Evolutionary conservation across 2,329 filamentous ascomycete genomes (phyloP).

Genomic region (Huntiella moniliformis): DNA sequence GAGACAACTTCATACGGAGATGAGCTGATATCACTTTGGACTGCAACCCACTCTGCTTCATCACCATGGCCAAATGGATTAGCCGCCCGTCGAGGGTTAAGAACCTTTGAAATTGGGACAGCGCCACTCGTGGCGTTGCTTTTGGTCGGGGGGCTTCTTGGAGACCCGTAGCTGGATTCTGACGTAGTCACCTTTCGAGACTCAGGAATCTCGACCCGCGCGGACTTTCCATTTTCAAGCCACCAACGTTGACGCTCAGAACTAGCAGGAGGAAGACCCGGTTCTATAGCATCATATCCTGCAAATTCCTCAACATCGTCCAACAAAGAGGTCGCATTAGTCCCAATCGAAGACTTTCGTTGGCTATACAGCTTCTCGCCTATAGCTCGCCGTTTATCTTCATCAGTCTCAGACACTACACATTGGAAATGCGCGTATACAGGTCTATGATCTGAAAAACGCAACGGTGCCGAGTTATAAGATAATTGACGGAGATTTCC

Average conservation of each 20-base stretch:
- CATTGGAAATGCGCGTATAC: constrained; percentile 84
- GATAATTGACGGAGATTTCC: constrained; percentile 62
- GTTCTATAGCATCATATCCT: constrained; percentile 66
- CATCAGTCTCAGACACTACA: constrained; percentile 62
- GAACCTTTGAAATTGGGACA: constrained; percentile 25
- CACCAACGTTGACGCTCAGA: constrained; percentile 54
- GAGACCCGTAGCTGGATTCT: background rate
- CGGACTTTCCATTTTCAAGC: constrained; percentile 52
- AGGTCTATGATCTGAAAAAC: constrained; percentile 89
- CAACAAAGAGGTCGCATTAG: constrained; percentile 34
- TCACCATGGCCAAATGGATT: constrained; percentile 61
- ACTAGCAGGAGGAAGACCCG: constrained; percentile 50
- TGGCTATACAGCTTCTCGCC: constrained; percentile 57
- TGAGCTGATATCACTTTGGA: constrained; percentile 37
- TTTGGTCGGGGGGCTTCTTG: constrained; percentile 23
- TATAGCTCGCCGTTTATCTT: constrained; percentile 50
- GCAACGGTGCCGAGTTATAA: constrained; percentile 66
- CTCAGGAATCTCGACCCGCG: constrained; percentile 50
- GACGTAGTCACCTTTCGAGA: constrained; percentile 23
- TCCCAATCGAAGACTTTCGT: constrained; percentile 46
- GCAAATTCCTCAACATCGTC: constrained; percentile 62
- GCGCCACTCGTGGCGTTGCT: background rate
- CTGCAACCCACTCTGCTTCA: constrained; percentile 69
- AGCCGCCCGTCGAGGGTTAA: constrained; percentile 55
- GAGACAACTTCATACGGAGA: constrained; percentile 38